Evolutionary conservation across 2,329 filamentous ascomycete genomes (phyloP).

Genomic region (Botrytis sinoallii): DNA sequence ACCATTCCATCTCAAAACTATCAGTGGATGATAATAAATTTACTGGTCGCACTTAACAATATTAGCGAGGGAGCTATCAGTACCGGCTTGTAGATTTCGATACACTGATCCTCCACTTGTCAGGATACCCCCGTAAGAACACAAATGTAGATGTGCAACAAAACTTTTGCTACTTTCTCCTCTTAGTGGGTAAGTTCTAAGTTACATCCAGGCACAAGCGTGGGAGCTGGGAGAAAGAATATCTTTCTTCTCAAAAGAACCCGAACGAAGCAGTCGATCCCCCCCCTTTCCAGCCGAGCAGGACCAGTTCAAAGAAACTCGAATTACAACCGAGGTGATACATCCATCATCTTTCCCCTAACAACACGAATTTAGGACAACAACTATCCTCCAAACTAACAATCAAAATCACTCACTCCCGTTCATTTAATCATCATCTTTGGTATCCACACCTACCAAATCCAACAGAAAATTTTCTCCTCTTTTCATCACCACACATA

Average conservation of each 20-base stretch:
- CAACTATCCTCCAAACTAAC: accelerated
- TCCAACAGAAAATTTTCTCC: background rate
- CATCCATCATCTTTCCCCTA: background rate
- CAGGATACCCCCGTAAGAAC: background rate
- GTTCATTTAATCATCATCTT: background rate
- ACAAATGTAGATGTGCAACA: background rate
- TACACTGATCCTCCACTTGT: background rate
- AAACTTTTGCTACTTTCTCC: background rate
- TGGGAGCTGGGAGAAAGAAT: background rate
- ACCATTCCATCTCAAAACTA: background rate
- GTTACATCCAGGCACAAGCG: background rate
- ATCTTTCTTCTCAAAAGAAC: background rate
- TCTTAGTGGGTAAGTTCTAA: background rate
- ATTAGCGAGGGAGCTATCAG: background rate
- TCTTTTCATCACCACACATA: background rate
- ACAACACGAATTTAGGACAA: background rate
- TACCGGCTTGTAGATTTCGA: background rate
- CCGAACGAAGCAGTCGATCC: background rate
- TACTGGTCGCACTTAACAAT: background rate
- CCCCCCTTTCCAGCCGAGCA: background rate
- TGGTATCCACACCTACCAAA: background rate
- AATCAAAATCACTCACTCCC: background rate
- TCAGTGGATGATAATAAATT: background rate
- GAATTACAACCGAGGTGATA: background rate
- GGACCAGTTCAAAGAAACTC: background rate